Percentiles rank a stretch among this genome's conserved stretches.
These are phyloP conservation scores for Cyclostephanos invisitatus DNA, from an alignment of 108 stramenopile species.

Conservation along the genomic window DNA sequence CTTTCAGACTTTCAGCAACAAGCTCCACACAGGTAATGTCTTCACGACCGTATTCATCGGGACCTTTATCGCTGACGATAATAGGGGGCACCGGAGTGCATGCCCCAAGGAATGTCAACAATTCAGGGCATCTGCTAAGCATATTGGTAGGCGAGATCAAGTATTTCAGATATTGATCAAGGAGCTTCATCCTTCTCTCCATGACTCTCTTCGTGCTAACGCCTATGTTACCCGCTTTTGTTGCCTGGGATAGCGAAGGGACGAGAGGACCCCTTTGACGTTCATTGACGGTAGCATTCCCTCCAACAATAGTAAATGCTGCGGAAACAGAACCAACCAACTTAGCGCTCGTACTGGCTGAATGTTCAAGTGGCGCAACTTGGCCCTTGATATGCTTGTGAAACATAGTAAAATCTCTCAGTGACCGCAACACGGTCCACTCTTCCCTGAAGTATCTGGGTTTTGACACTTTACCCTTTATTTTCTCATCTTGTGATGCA, in stretches of 20 bases:
- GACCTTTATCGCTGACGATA: slow-evolving; percentile 32
- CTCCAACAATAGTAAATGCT: slow-evolving; percentile 54
- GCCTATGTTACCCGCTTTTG: slow-evolving; percentile 68
- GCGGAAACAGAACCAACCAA: slow-evolving; percentile 77
- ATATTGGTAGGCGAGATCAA: slow-evolving; percentile 62
- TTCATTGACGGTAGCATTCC: slow-evolving; percentile 25
- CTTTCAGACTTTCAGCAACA: slow-evolving; percentile 42
- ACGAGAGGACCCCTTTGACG: slow-evolving; percentile 63
- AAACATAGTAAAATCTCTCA: slow-evolving; percentile 78
- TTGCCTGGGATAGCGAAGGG: slow-evolving; percentile 76
- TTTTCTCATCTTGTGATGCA: slow-evolving; percentile 11
- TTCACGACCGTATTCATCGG: slow-evolving; percentile 45
- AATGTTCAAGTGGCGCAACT: slow-evolving; percentile 65
- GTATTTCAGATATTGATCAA: slow-evolving; percentile 74
- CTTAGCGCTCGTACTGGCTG: slow-evolving; percentile 65
- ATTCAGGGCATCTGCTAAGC: slow-evolving; percentile 68
- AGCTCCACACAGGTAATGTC: slow-evolving; percentile 34
- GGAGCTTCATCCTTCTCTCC: slow-evolving; percentile 62
- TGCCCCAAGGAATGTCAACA: slow-evolving; percentile 79
- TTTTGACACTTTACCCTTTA: slow-evolving; percentile 1
- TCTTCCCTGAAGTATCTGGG: slow-evolving; percentile 65
- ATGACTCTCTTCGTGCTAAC: slow-evolving; percentile 63
- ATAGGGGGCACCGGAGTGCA: slow-evolving; percentile 61
- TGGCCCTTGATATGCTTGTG: slow-evolving; percentile 85
- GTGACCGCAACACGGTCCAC: slow-evolving; percentile 78